Evolutionary conservation across 2,329 filamentous ascomycete species (phyloP), one percentile per base, ranked within the genome.

Genomic region (Aureobasidium sp.): DNA sequence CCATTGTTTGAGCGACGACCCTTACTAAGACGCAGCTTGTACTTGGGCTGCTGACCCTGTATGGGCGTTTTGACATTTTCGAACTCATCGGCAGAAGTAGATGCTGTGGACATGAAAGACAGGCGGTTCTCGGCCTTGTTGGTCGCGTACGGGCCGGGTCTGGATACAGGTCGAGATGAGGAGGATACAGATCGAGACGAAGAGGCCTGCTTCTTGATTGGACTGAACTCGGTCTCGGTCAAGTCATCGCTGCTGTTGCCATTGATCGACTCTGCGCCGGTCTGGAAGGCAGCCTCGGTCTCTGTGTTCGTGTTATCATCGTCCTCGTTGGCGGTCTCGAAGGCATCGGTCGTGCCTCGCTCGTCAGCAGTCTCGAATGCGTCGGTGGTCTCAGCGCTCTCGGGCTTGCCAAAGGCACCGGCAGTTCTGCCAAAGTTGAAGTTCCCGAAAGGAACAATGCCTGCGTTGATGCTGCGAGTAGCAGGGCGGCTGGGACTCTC

Each of bases 281-380:
- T 97, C 73, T 96, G 89, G 84, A 97, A 97, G 66, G 91, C 91
- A 25, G 8, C 45, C 68, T 97, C 93, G 12, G 91, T 96, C 76
- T 96, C 92, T 0, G 91, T 96, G 14, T 80, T 84, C 8, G 78
- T 82, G 17, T 49, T 49, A 61, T 70, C 74, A 34, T 83, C 83
- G 31, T 86, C 85, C 74, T 97, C 93, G 69, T 95, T 90, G 27
- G 87, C 87, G 47, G 87, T 89, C 71, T 89, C 86, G 64, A 89
- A 89, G 44, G 80, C 82, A 71, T 86, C 84, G 31, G 79, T 79
- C 45, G 75, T 77, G 70, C 96, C 91, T 15, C 67, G 65, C 20
- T 72, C 70, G 15, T 67, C 68, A 25, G 85, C 86, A 56, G 84
- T 87, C 70, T 87, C 85, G 64, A 87, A 88, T 1, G 84, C 81